Evolutionary conservation across 2,329 filamentous ascomycete species (phyloP), one percentile per base, ranked within the genome.

Genomic region (Botrytis medusae): DNA sequence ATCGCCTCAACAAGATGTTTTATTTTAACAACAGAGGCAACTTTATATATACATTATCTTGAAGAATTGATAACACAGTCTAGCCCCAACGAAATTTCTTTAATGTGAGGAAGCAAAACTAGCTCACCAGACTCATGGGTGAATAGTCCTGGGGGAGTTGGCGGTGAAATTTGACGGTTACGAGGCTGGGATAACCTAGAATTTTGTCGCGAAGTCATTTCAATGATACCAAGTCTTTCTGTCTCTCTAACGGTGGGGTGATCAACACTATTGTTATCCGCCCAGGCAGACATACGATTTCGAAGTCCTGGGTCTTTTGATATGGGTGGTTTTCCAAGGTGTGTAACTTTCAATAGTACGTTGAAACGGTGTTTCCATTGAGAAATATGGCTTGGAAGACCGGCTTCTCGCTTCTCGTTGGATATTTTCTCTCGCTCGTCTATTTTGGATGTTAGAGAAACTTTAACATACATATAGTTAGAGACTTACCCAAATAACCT

Each of bases 341-440:
- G 62, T 32, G 62, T 64, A 12, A 46, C 44, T 32, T 46, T 64
- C 8, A 64, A 22, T 4, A 64, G 18, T 44, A 34, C 32, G 20
- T 46, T 64, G 6, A 64, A 22, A 14, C 62, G 25, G 12, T 64
- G 62, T 29, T 32, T 64, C 62, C 62, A 64, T 46, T 64, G 62
- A 46, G 42, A 64, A 46, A 34, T 32, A 44, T 46, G 40, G 40
- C 40, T 64, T 25, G 62, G 42, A 22, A 64, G 42, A 8, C 18
- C 29, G 14, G 62, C 42, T 25, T 29, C 62, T 32, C 29, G 42
- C 10, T 54, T 44, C 37, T 69, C 48, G 20, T 40, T 16, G 22
- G 18, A 32, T 40, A 69, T 46, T n/a, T 69, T 60, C 9, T 59
- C 54, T 32, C 54, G 67, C 29, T 69, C 67, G n/a, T 60, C 67